phyloP scores from a whole-genome alignment of 2,329 filamentous ascomycete species.

The Colletotrichum chlorophyti region DNA sequence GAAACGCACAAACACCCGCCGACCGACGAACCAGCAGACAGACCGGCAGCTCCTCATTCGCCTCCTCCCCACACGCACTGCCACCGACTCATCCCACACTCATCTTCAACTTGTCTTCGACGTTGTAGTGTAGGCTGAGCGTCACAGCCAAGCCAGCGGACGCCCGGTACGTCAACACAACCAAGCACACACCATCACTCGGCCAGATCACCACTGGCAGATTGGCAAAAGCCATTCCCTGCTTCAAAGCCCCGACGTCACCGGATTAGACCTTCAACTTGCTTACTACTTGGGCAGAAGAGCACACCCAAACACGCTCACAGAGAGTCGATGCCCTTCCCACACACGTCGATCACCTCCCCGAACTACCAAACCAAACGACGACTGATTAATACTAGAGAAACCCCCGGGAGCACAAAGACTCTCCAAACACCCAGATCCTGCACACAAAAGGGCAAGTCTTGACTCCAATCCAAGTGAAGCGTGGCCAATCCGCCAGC shows the following conservation, averaged over 20 bases:
- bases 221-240: constrained; percentile 3
- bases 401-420: no score
- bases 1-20: constrained; percentile 19
- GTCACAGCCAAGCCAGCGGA: neutral
- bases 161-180: no score
- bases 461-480: constrained; percentile 18
- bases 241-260: constrained; percentile 22
- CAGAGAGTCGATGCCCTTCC: constrained; percentile 9
- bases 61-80: constrained; percentile 24
- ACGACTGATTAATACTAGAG: no score
- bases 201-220: constrained; percentile 9
- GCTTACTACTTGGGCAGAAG: constrained; percentile 18
- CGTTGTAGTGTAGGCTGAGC: neutral
- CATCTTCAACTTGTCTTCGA: constrained; percentile 13
- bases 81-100: constrained; percentile 8
- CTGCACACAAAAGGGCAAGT: constrained; percentile 19
- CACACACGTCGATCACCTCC: constrained; percentile 19
- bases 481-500: constrained; percentile 21
- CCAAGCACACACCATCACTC: constrained; percentile 16
- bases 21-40: constrained; percentile 7
- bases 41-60: constrained; percentile 6
- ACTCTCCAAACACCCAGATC: constrained; percentile 15
- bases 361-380: neutral
- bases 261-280: constrained; percentile 25
- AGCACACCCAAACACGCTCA: constrained; percentile 17